Conservation (phyloP, 2,329 filamentous ascomycete genomes). For the Elsinoe ampelina region DNA sequence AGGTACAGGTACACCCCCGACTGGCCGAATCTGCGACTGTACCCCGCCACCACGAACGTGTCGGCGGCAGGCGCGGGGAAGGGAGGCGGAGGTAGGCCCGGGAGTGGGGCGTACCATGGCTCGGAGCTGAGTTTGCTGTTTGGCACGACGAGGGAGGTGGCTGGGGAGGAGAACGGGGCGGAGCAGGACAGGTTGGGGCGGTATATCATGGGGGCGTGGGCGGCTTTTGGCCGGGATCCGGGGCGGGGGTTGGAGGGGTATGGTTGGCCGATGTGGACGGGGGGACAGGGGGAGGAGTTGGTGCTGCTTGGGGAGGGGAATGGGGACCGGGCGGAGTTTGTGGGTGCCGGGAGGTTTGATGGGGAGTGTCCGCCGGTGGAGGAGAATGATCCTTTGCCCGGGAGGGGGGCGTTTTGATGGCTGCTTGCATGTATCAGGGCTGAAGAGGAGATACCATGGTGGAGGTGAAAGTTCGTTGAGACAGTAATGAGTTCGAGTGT, state of each 20-base stretch:
- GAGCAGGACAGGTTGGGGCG: constrained; percentile 17
- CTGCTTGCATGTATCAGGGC: not conserved
- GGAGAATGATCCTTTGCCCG: constrained; percentile 3
- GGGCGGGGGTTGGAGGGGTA: constrained; percentile 22
- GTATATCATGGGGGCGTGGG: constrained; percentile 26
- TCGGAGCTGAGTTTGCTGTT: constrained; percentile 26
- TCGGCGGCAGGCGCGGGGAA: too few species aligned
- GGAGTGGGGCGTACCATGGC: constrained; percentile 42
- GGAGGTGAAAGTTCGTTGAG: too few species aligned
- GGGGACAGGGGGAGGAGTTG: not conserved
- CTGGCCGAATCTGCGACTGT: constrained; percentile 40
- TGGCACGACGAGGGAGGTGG: constrained; percentile 23
- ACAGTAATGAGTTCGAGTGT: not conserved
- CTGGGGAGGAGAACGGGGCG: constrained; percentile 18
- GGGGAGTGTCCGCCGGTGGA: not conserved
- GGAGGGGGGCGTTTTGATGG: not conserved
- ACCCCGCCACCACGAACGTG: not conserved
- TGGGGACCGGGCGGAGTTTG: not conserved
- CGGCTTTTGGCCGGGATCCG: constrained; percentile 27
- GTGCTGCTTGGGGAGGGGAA: not conserved
- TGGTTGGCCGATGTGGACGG: constrained; percentile 31
- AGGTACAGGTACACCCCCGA: constrained; percentile 42
- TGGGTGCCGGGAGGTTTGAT: not conserved
- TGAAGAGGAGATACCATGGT: too few species aligned
- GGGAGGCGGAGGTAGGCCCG: constrained; percentile 24